Evolutionary conservation across 306 rosid species (phyloP).

Genomic region (Senna tora): DNA sequence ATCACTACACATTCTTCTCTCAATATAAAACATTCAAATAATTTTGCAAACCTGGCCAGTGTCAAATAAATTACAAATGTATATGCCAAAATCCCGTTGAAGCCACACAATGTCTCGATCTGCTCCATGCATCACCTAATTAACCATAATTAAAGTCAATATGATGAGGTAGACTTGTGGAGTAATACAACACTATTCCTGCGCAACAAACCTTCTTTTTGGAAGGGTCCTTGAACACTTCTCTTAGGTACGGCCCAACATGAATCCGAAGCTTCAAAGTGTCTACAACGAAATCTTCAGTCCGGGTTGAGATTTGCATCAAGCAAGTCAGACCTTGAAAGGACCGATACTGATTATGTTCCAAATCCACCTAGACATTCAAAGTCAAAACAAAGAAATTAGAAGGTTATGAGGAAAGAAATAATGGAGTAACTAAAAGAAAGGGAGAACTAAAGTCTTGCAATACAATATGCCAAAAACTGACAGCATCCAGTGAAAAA

Average conservation of each 20-base stretch:
- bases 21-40: conserved; percentile 26
- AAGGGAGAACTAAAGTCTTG: conserved; percentile 9
- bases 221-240: conserved; percentile 87
- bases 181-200: conserved; percentile 17
- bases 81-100: conserved; percentile 96
- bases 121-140: conserved; percentile 98
- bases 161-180: conserved; percentile 1
- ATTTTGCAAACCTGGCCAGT: conserved; percentile 87
- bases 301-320: conserved; percentile 97
- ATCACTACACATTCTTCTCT: conserved; percentile 9
- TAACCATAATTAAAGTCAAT: conserved; percentile 43
- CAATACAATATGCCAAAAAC: conserved; percentile 10
- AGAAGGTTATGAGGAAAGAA: conserved; percentile 15
- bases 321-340: conserved; percentile 98
- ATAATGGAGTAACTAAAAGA: not conserved
- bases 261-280: conserved; percentile 80
- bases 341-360: conserved; percentile 96
- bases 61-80: conserved; percentile 89
- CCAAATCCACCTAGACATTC: conserved; percentile 87
- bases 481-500: conserved; percentile 1
- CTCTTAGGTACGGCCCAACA: conserved; percentile 89
- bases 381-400: conserved; percentile 37
- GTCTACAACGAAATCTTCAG: conserved; percentile 92
- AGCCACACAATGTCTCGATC: conserved; percentile 92
- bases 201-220: conserved; percentile 76